These are phyloP conservation scores for Tuber indicum DNA, from an alignment of 495 filamentous ascomycete genomes.

Conservation along the genomic window DNA sequence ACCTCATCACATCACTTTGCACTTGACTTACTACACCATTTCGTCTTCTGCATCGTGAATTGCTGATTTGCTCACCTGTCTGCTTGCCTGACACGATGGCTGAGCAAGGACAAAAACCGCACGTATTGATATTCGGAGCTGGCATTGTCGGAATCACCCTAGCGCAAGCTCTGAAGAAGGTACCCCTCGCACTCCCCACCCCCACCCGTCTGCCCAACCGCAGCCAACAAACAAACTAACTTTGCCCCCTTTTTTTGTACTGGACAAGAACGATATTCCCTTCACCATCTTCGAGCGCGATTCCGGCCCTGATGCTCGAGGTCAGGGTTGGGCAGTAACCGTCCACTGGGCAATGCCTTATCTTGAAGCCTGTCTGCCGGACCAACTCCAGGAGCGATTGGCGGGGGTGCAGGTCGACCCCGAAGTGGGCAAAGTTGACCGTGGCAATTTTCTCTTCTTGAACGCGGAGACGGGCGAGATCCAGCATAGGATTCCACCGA, in stretches of 20 bases:
- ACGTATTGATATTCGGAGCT: conserved; percentile 54
- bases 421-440: conserved; percentile 46
- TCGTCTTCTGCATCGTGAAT: background rate
- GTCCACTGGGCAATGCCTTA: conserved; percentile 52
- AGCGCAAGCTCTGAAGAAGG: conserved; percentile 53
- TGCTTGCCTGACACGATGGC: background rate
- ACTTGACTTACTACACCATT: background rate
- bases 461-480: conserved; percentile 50
- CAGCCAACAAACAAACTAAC: background rate
- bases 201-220: background rate
- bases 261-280: conserved; percentile 26
- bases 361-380: conserved; percentile 47
- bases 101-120: conserved; percentile 7
- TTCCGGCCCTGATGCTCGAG: conserved; percentile 44
- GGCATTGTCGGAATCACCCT: conserved; percentile 56
- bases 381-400: conserved; percentile 45
- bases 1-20: background rate
- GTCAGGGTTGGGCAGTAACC: conserved; percentile 55
- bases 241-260: background rate
- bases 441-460: conserved; percentile 52
- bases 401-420: conserved; percentile 50
- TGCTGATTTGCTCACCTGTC: background rate
- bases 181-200: conserved; percentile 8
- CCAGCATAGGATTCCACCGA: conserved; percentile 49
- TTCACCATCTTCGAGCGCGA: conserved; percentile 56